Base-by-base conservation (phyloP, 768 basidiomycete genomes). In the Termitomyces sp. region DNA sequence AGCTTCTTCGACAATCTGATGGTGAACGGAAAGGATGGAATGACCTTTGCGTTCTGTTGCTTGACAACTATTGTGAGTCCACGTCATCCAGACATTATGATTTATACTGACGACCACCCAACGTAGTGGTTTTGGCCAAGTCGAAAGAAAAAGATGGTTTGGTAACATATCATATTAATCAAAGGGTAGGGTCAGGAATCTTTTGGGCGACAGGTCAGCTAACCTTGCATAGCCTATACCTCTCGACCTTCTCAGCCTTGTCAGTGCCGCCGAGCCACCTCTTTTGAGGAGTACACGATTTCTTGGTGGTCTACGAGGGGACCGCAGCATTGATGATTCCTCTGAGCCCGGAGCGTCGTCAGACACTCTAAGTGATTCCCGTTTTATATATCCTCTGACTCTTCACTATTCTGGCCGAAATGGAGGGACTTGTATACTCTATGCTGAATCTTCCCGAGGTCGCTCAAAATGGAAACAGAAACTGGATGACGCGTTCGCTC, bases 11-110 rank as follows among this genome's bases (percentile, higher is more conserved):
- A 49, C 92, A 94, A 64, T 89, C 92, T 12, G 94, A 97, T 58
- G 85, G 87, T 28, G 92, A 89, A 68, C 90, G 87, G 85, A 92
- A 82, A 62, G 90, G 88, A 42, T 95, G 93, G 92, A 86, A 83
- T 38, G 94, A 98, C 69, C 79, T 96, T 6, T 89, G 87, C 62
- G 88, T 96, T 12, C 76, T 97, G 50, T 75, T 98, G 4, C 96
- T 98, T 66, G 96, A 98, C 70, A 93, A 98, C 65, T 98, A 97
- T 64, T 69, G 94, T 92, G 59, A 72, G 91, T 72, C 18, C 4
- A 18, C 16, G 14, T 16, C 7, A 28, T 32, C 18, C 24, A 28
- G 18, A 14, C 26, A 14, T 18, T n/a, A 14, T n/a, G 13, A 42
- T 10, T 8, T 18, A 0, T 28, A 20, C 4, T 53, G 38, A 53